These are phyloP conservation scores for Blastomyces emzantsi DNA, from an alignment of 2,329 filamentous ascomycete species.

Conservation along the genomic window DNA sequence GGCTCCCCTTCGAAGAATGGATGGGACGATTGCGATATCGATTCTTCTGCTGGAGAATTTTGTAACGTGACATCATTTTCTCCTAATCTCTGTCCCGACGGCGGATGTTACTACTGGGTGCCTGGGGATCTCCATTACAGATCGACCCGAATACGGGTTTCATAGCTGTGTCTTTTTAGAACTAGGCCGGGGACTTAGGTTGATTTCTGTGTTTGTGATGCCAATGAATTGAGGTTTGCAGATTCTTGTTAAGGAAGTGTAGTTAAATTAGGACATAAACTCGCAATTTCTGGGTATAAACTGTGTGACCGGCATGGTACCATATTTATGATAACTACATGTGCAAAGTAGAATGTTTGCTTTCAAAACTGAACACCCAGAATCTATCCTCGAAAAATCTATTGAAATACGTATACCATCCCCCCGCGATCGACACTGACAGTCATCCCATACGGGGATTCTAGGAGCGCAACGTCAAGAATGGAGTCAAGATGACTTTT, in stretches of 20 bases:
- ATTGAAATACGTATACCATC: conserved; percentile 75
- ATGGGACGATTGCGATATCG: no score
- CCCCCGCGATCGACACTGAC: conserved; percentile 83
- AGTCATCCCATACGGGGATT: conserved; percentile 86
- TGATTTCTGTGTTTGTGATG: not conserved
- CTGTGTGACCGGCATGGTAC: not conserved
- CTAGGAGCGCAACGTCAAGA: conserved; percentile 77
- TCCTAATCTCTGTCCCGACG: no score
- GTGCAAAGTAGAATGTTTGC: not conserved
- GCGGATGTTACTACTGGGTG: no score
- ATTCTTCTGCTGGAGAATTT: no score
- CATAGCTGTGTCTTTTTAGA: not conserved
- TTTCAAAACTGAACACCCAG: not conserved
- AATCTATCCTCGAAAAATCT: conserved; percentile 13
- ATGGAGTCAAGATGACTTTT: conserved; percentile 82
- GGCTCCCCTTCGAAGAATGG: no score
- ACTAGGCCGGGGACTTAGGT: not conserved
- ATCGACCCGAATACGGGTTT: no score
- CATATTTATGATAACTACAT: not conserved
- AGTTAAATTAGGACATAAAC: not conserved
- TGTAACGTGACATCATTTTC: no score
- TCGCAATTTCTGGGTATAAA: not conserved
- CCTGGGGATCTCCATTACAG: no score
- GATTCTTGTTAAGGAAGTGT: not conserved
- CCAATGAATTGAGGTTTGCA: not conserved